These are phyloP conservation scores for Penicillium corylophilum DNA, from an alignment of 2,329 filamentous ascomycete species.

Conservation along the genomic window DNA sequence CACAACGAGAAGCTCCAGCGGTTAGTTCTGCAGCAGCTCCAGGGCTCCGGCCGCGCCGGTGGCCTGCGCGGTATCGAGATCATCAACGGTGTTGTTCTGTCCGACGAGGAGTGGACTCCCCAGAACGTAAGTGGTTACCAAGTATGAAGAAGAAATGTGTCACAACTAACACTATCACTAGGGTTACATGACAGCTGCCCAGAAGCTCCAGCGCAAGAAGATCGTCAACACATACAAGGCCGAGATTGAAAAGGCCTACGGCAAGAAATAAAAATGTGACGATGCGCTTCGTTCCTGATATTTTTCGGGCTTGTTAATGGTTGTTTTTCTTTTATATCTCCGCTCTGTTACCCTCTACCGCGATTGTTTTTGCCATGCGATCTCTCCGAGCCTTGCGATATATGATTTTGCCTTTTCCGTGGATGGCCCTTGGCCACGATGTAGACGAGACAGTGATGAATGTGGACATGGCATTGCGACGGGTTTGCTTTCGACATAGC, in stretches of 20 bases:
- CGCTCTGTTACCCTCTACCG: slow-evolving; percentile 18
- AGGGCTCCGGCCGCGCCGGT: slow-evolving; percentile 36
- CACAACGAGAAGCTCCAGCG: slow-evolving; percentile 45
- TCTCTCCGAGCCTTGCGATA: slow-evolving; percentile 15
- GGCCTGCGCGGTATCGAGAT: slow-evolving; percentile 44
- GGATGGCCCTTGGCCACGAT: slow-evolving; percentile 13
- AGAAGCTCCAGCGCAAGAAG: slow-evolving; percentile 70
- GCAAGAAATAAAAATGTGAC: slow-evolving; percentile 36
- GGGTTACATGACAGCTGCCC: slow-evolving; percentile 67
- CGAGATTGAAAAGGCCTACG: slow-evolving; percentile 63
- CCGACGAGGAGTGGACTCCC: slow-evolving; percentile 48
- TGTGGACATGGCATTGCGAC: slow-evolving; percentile 14
- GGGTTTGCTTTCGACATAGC: not conserved
- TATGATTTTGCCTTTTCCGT: slow-evolving; percentile 4
- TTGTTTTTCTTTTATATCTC: slow-evolving; percentile 1
- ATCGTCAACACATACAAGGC: slow-evolving; percentile 63
- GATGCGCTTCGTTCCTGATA: slow-evolving; percentile 7
- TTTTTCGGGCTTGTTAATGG: not conserved
- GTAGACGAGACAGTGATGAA: slow-evolving; percentile 21
- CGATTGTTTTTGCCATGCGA: slow-evolving; percentile 12
- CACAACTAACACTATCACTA: slow-evolving; percentile 30
- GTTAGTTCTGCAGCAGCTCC: slow-evolving; percentile 42
- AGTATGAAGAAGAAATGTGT: not conserved
- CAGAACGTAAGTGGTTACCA: slow-evolving; percentile 36
- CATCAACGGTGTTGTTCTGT: slow-evolving; percentile 45